A percentile compares a stretch with the other conserved stretches of the same genome.
Evolutionary conservation across 2,329 filamentous ascomycete genomes (phyloP).

Genomic region (Microcyclosporella mali): DNA sequence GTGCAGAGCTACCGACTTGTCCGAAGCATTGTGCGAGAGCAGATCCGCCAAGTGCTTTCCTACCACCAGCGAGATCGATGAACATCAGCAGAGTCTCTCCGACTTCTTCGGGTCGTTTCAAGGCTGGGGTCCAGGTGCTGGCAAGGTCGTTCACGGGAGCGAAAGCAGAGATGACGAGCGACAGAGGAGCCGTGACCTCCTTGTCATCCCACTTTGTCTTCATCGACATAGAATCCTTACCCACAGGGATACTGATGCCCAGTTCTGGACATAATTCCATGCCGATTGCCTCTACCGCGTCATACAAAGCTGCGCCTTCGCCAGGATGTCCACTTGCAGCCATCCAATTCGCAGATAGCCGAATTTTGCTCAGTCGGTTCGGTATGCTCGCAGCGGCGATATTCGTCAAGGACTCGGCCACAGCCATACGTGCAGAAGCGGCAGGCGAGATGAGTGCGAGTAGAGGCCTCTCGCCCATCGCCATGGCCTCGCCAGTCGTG

Average conservation of each 20-base stretch:
- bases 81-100: slow-evolving; percentile 84
- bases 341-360: slow-evolving; percentile 98
- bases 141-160: slow-evolving; percentile 73
- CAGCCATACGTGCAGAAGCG: slow-evolving; percentile 92
- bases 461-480: slow-evolving; percentile 88
- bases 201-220: slow-evolving; percentile 89
- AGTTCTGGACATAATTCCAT: slow-evolving; percentile 86
- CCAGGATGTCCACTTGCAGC: slow-evolving; percentile 89
- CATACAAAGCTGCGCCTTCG: slow-evolving; percentile 85
- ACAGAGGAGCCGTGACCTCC: slow-evolving; percentile 88
- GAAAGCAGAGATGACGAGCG: slow-evolving; percentile 86
- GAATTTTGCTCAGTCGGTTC: slow-evolving; percentile 69
- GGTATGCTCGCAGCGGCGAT: slow-evolving; percentile 72
- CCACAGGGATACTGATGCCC: slow-evolving; percentile 90
- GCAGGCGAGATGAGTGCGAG: slow-evolving; percentile 83
- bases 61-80: slow-evolving; percentile 79
- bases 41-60: slow-evolving; percentile 79
- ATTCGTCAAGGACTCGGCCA: slow-evolving; percentile 90
- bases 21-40: slow-evolving; percentile 85
- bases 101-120: slow-evolving; percentile 76
- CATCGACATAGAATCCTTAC: slow-evolving; percentile 98
- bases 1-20: slow-evolving; percentile 75
- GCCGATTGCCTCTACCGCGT: slow-evolving; percentile 87
- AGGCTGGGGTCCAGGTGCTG: slow-evolving; percentile 89
- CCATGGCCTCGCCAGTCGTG: slow-evolving; percentile 88